Evolutionary conservation across 306 rosid genomes (phyloP), one percentile per base, ranked within the genome.

Genomic region (Dalbergia cultrata): DNA sequence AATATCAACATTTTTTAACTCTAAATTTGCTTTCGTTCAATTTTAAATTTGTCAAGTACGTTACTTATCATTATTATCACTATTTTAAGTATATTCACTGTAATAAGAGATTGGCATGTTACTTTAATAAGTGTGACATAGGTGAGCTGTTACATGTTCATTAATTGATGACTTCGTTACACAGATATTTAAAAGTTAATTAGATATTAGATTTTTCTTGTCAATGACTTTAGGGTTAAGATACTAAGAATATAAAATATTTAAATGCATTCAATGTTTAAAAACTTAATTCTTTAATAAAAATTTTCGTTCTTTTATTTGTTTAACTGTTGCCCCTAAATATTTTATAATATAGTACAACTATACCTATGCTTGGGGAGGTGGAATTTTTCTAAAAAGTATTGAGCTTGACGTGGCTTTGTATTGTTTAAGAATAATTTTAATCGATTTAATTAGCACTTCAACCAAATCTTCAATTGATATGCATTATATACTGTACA

Each of bases 381-480:
- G 66, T 35, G 2, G 22, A 44, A 45, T 17, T 19, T 14, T 74
- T 39, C 13, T 44, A 8, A 9, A 62, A 37, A 56, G 12, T 63
- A 26, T 37, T 37, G 22, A 75, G 43, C 22, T 79, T 31, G 82
- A 63, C 52, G 72, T 75, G 53, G 52, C 50, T 16, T 4, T 12
- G 18, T 75, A 11, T 56, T 65, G 11, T 3, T 56, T 67, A 56
- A 26, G 52, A 57, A 56, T 49, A 59, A 67, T 45, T 75, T 60
- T 75, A 58, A 76, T 8, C 7, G 45, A 41, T 74, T 26, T 54
- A 26, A 26, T 26, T 26, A 13, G 13, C 12, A 9, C 16, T n/a
- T 44, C 26, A 44, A 12, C 14, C 11, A 10, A 58, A 37, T 33
- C 47, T 81, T 57, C 54, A 58, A 57, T 7, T 26, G 39, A 35